Base-by-base conservation (phyloP, 2,329 filamentous ascomycete species). In the Cytospora schulzeri region DNA sequence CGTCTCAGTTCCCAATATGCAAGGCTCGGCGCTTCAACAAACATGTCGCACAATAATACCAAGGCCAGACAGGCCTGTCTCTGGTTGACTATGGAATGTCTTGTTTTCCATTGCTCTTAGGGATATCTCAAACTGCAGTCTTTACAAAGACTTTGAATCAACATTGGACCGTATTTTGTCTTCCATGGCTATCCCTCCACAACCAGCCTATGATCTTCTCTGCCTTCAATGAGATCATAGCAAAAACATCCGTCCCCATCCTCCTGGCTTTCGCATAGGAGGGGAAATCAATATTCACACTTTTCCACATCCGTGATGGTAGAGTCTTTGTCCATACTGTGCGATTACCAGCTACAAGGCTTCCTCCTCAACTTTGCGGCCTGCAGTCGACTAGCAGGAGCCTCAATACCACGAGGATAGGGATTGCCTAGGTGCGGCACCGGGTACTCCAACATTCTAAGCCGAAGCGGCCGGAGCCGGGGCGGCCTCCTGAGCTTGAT, bases 381-480 rank as follows among this genome's bases (percentile, higher is more conserved):
- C n/a, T 45, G 41, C n/a, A 19, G 17, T 5, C 17, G 41, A 22
- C 9, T 22, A n/a, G 9, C 9, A 24, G 45, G 45, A 9, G n/a
- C 0, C 45, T 48, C 38, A 24, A 12, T 1, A 7, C 45, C 45
- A 48, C 45, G 24, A 24, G n/a, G 45, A 24, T 5, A 24, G 7
- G 45, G 15, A 15, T 50, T 14, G 28, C 5, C 2, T 2, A 28
- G 29, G 28, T 24, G 17, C n/a, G 28, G n/a, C 52, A 51, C 7
- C 15, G 28, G 52, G 41, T 33, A 71, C 60, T 59, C 64, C 53
- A 63, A 65, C 28, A 17, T 59, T 56, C 64, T 67, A 67, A n/a
- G 51, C 50, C 26, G 62, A 45, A 22, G 65, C n/a, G 38, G 50
- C 51, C 17, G 54, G 22, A 8, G 62, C 54, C 26, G 35, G 57